phyloP scores from a whole-genome alignment of 1,284 basidiomycete genomes.

The Cutaneotrichosporon cavernicola region DNA sequence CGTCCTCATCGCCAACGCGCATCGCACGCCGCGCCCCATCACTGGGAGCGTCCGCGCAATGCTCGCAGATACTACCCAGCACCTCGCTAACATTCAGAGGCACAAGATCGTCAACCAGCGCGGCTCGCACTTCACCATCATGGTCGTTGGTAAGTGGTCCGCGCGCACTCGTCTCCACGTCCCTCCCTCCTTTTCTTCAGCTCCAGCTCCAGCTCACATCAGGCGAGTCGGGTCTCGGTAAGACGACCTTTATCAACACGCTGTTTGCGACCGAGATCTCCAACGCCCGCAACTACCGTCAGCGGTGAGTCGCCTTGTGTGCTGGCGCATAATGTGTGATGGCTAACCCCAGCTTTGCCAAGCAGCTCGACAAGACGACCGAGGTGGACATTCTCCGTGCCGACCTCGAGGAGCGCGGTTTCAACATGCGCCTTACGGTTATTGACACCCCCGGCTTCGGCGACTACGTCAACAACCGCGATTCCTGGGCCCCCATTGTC shows the following conservation, averaged over 20 bases:
- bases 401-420: slow-evolving; percentile 96
- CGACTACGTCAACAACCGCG: slow-evolving; percentile 99
- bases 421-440: slow-evolving; percentile 98
- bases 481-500: slow-evolving; percentile 96
- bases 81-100: slow-evolving; percentile 59
- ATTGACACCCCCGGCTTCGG: slow-evolving; percentile 99
- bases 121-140: slow-evolving; percentile 97
- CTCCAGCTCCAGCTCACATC: too few relatives aligned
- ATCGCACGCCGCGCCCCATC: not conserved
- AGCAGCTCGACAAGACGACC: slow-evolving; percentile 98
- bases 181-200: not conserved
- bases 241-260: slow-evolving; percentile 97
- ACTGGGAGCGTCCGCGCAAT: not conserved
- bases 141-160: slow-evolving; percentile 85
- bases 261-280: slow-evolving; percentile 98
- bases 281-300: slow-evolving; percentile 82
- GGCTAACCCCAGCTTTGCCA: slow-evolving; percentile 64
- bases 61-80: slow-evolving; percentile 10
- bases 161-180: slow-evolving; percentile 8
- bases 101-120: slow-evolving; percentile 96
- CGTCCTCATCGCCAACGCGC: slow-evolving; percentile 32
- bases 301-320: slow-evolving; percentile 52
- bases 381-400: slow-evolving; percentile 97
- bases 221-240: slow-evolving; percentile 94
- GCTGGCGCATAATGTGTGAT: not conserved